These are phyloP conservation scores for Verticillium tricorpus DNA, from an alignment of 2,329 filamentous ascomycete genomes.

Conservation along the genomic window DNA sequence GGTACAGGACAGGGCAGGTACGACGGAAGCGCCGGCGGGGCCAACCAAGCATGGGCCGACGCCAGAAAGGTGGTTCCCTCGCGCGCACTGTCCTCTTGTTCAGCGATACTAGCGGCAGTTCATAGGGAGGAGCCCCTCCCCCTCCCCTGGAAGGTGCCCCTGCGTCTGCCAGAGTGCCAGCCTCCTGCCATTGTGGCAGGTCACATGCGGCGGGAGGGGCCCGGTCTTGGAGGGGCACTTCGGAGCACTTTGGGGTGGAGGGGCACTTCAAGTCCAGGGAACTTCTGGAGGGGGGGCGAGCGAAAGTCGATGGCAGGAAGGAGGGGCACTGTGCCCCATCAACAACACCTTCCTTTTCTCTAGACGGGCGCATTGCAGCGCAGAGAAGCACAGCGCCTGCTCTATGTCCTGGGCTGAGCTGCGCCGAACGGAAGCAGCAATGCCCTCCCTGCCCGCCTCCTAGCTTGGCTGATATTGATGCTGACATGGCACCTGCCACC, in stretches of 20 bases:
- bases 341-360: not conserved
- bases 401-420: not conserved
- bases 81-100: not conserved
- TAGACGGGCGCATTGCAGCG: not conserved
- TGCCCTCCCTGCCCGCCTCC: too few species aligned
- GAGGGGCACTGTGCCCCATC: not conserved
- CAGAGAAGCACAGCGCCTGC: not conserved
- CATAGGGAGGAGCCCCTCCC: not conserved
- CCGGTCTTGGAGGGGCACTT: too few species aligned
- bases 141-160: not conserved
- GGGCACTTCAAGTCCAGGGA: not conserved
- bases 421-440: too few species aligned
- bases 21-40: not conserved
- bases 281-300: not conserved
- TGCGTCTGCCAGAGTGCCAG: conserved; percentile 1
- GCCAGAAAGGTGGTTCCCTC: not conserved
- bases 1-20: not conserved
- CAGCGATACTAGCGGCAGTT: conserved; percentile 2
- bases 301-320: not conserved
- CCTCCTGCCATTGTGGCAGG: not conserved
- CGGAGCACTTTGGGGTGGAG: not conserved
- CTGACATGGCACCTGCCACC: too few species aligned
- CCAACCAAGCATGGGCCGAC: not conserved
- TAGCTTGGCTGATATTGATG: too few species aligned
- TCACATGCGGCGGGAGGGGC: not conserved